phyloP scores from a whole-genome alignment of 495 filamentous ascomycete species.

The Entonaema liquescens region DNA sequence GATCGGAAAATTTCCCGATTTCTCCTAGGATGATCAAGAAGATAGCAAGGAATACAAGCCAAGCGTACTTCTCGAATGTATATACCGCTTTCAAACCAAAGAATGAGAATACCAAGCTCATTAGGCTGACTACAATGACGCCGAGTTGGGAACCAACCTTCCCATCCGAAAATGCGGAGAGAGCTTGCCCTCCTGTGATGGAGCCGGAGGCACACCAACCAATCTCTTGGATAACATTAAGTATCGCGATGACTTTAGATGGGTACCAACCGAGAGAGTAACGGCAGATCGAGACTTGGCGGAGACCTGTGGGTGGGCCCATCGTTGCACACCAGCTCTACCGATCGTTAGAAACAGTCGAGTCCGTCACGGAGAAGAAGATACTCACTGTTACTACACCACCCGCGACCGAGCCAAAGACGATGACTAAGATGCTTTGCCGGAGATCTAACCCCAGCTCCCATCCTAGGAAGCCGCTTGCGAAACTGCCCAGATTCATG shows the following conservation, averaged over 20 bases:
- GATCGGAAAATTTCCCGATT: slow-evolving; percentile 58
- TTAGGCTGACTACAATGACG: slow-evolving; percentile 56
- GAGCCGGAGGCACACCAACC: slow-evolving; percentile 59
- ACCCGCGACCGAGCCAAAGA: slow-evolving; percentile 59
- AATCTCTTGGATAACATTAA: slow-evolving; percentile 60
- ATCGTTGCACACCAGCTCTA: slow-evolving; percentile 58
- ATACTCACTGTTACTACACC: slow-evolving; percentile 57
- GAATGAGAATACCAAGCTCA: slow-evolving; percentile 56
- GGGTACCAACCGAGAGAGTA: slow-evolving; percentile 67
- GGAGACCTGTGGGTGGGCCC: slow-evolving; percentile 60
- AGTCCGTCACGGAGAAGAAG: slow-evolving; percentile 14
- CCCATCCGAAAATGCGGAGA: slow-evolving; percentile 60
- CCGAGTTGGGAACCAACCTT: slow-evolving; percentile 56
- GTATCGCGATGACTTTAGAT: slow-evolving; percentile 57
- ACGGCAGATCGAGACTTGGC: slow-evolving; percentile 62
- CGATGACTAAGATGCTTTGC: slow-evolving; percentile 61
- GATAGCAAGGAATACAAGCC: slow-evolving; percentile 63
- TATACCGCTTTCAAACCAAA: slow-evolving; percentile 58
- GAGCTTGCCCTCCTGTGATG: slow-evolving; percentile 60
- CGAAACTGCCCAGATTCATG: slow-evolving; percentile 65
- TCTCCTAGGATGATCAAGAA: slow-evolving; percentile 67
- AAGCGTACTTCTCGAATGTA: slow-evolving; percentile 52
- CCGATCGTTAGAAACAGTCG: neutral
- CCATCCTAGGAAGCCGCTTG: slow-evolving; percentile 58
- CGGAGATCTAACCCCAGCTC: slow-evolving; percentile 59